Evolutionary conservation across 108 stramenopile species (phyloP).

Genomic region (Nitzschia inconspicua): DNA sequence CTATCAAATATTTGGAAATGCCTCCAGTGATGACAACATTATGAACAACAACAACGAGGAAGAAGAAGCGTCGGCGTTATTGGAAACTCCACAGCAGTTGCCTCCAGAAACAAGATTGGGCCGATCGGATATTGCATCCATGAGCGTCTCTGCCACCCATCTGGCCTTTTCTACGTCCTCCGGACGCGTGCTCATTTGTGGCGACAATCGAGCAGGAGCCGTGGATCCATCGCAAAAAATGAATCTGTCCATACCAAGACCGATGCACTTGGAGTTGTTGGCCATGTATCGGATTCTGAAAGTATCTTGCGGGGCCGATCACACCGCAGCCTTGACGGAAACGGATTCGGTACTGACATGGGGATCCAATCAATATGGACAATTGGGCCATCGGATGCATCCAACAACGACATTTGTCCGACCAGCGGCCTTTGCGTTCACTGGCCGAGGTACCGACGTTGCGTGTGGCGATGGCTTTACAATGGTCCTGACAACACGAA

Average conservation of each 20-base stretch:
- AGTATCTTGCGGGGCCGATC: conserved; percentile 66
- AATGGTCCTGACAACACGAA: conserved; percentile 64
- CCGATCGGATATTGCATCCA: conserved; percentile 38
- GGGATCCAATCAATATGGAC: conserved; percentile 60
- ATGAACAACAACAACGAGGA: conserved; percentile 18
- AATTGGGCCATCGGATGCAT: conserved; percentile 57
- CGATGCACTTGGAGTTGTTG: conserved; percentile 42
- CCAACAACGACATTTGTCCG: conserved; percentile 1
- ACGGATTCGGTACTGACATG: conserved; percentile 66
- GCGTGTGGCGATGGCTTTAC: conserved; percentile 63
- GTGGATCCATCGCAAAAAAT: conserved; percentile 52
- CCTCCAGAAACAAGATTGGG: conserved; percentile 37
- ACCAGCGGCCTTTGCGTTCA: conserved; percentile 32
- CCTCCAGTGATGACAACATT: conserved; percentile 25
- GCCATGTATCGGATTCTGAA: conserved; percentile 38
- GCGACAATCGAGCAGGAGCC: conserved; percentile 54
- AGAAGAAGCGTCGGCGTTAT: neutral
- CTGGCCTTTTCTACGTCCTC: conserved; percentile 49
- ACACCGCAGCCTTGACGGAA: conserved; percentile 66
- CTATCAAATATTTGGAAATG: neutral
- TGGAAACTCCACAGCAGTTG: neutral
- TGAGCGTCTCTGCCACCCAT: conserved; percentile 45
- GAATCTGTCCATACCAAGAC: conserved; percentile 19
- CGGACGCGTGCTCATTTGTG: conserved; percentile 49
- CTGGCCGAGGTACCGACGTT: conserved; percentile 45